These are phyloP conservation scores for Hymenoscyphus fructigenus DNA, from an alignment of 2,329 filamentous ascomycete species.

Conservation along the genomic window DNA sequence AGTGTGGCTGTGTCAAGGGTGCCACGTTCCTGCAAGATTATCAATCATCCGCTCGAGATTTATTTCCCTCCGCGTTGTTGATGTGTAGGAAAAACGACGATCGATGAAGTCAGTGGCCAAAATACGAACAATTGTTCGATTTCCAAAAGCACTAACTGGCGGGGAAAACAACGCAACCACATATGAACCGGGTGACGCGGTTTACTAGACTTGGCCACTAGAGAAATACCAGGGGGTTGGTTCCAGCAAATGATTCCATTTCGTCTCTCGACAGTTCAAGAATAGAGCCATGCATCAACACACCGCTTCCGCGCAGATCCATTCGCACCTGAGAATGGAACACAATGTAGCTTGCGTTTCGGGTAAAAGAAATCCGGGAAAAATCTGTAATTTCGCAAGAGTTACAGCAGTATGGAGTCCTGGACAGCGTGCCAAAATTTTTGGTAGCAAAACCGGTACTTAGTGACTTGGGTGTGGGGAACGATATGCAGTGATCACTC, in stretches of 20 bases:
- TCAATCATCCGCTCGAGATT: neutral
- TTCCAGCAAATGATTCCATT: neutral
- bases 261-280: too few relatives aligned
- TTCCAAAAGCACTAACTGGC: neutral
- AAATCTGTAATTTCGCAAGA: neutral
- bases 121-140: neutral
- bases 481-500: conserved; percentile 3
- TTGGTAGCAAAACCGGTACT: neutral
- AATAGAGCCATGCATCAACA: neutral
- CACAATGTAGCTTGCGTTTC: neutral
- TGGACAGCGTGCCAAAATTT: neutral
- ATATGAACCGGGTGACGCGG: neutral
- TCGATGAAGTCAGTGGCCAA: neutral
- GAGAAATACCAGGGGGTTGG: neutral
- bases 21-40: neutral
- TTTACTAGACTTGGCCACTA: neutral
- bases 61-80: neutral
- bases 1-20: neutral
- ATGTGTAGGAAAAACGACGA: neutral
- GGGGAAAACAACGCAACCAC: conserved; percentile 1
- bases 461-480: neutral
- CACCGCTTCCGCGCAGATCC: neutral
- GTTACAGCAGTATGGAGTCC: neutral
- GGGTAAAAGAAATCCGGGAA: neutral
- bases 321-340: neutral